Evolutionary conservation across 192 early-diverging fungal genomes (phyloP).

Genomic region (Backusella westeae): DNA sequence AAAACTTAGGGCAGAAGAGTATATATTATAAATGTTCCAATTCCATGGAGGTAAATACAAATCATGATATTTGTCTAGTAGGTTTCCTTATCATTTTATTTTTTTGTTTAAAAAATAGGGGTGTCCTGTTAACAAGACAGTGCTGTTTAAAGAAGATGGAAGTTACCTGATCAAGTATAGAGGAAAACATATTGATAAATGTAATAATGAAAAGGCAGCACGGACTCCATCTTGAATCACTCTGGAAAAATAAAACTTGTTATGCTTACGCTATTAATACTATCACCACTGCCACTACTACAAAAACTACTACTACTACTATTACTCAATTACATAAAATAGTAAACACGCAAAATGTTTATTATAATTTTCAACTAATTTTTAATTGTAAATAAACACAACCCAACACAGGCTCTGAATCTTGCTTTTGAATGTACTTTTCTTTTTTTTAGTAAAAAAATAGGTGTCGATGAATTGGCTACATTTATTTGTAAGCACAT

Average conservation of each 20-base stretch:
- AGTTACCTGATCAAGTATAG: slow-evolving; percentile 54
- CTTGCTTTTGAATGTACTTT: background rate
- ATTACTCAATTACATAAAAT: background rate
- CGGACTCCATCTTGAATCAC: background rate
- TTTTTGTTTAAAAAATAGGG: slow-evolving; percentile 14
- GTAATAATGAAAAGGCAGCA: slow-evolving; percentile 37
- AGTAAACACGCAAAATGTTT: background rate
- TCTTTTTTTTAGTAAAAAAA: too few relatives aligned
- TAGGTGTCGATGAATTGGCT: background rate
- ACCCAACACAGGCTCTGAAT: background rate
- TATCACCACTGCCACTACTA: too few relatives aligned
- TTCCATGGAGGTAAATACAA: slow-evolving; percentile 33
- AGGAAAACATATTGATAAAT: slow-evolving; percentile 49
- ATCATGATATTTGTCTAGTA: background rate
- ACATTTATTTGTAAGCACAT: background rate
- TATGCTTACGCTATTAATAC: too few relatives aligned
- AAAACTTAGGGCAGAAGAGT: slow-evolving; percentile 37
- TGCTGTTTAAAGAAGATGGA: slow-evolving; percentile 47
- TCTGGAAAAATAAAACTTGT: background rate
- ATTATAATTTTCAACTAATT: background rate
- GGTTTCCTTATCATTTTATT: background rate
- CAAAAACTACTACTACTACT: too few relatives aligned
- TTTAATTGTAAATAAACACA: background rate
- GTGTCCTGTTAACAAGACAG: slow-evolving; percentile 53
- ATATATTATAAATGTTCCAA: slow-evolving; percentile 43